Evolutionary conservation across 805 yeast species (phyloP), one percentile per base, ranked within the genome.

Genomic region (Saccharomycopsis fermentans): DNA sequence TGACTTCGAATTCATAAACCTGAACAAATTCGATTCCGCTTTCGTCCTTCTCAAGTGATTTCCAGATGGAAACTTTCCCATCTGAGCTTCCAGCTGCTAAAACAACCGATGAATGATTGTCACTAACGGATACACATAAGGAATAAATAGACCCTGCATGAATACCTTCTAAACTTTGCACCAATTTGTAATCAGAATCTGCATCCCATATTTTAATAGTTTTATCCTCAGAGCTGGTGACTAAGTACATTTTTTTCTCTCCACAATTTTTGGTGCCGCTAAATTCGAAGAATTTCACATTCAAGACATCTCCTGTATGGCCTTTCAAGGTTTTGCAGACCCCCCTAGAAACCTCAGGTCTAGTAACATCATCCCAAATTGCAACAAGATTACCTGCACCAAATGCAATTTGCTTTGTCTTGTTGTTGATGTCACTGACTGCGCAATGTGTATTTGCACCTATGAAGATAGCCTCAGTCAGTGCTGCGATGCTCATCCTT

Each of bases 381-480:
- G 92, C 90, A 55, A 87, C 73, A 17, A 80, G 77, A 50, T 73
- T 76, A 1, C 81, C 80, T 0, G 94, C 89, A 6, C 91, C 96
- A 68, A 76, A 88, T 0, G 94, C 95, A 6, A 86, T 75, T 4
- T 78, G 58, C 24, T 73, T 66, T 11, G 65, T 64, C 1, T 58
- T 56, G 0, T 66, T 57, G 59, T 77, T 74, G 63, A 77, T 78
- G 65, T 82, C 90, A 26, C 83, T 77, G 5, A 79, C 81, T 60
- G 78, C 80, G 4, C 82, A 73, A 64, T 84, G 89, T 60, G 78
- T 79, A 67, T 87, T 87, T 37, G 89, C 90, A 16, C 95, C 95
- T 19, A 80, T 74, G 67, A 86, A 85, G 3, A 83, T 73, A 17
- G 86, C 87, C 58, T 82, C 57, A 8, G 51, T 21, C 12, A 14